These are phyloP conservation scores for Austroboletus festivus DNA, from an alignment of 768 basidiomycete species.

Conservation along the genomic window DNA sequence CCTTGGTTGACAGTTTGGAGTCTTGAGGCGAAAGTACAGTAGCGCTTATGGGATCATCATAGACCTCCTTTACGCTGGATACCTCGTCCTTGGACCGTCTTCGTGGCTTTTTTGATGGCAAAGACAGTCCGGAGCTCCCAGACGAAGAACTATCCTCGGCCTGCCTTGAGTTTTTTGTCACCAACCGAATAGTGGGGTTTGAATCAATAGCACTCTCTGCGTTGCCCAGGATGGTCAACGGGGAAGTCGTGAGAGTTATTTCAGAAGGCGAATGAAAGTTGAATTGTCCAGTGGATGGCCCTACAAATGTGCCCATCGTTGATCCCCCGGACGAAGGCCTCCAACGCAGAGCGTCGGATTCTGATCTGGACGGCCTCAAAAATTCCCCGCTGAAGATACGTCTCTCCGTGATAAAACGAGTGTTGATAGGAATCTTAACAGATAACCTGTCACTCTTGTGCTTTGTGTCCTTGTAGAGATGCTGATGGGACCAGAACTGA, in stretches of 20 bases:
- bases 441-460: constrained; percentile 42
- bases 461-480: constrained; percentile 48
- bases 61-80: constrained; percentile 3
- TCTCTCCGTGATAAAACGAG: constrained; percentile 26
- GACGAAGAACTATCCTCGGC: neutral
- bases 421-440: constrained; percentile 30
- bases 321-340: constrained; percentile 9
- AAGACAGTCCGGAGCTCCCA: constrained; percentile 5
- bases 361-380: constrained; percentile 16
- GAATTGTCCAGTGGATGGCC: constrained; percentile 6
- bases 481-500: constrained; percentile 54
- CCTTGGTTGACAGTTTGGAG: constrained; percentile 29
- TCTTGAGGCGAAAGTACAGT: constrained; percentile 13
- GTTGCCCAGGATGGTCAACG: constrained; percentile 1
- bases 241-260: constrained; percentile 19
- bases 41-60: constrained; percentile 10
- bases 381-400: constrained; percentile 26
- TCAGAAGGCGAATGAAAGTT: constrained; percentile 27
- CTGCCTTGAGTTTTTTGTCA: constrained; percentile 12
- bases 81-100: constrained; percentile 16
- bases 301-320: constrained; percentile 10
- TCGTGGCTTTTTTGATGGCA: constrained; percentile 3
- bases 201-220: constrained; percentile 8
- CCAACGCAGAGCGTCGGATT: constrained; percentile 18
- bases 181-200: constrained; percentile 25